phyloP scores from a whole-genome alignment of 768 basidiomycete genomes.

The Tylopilus vinaceipallidus region DNA sequence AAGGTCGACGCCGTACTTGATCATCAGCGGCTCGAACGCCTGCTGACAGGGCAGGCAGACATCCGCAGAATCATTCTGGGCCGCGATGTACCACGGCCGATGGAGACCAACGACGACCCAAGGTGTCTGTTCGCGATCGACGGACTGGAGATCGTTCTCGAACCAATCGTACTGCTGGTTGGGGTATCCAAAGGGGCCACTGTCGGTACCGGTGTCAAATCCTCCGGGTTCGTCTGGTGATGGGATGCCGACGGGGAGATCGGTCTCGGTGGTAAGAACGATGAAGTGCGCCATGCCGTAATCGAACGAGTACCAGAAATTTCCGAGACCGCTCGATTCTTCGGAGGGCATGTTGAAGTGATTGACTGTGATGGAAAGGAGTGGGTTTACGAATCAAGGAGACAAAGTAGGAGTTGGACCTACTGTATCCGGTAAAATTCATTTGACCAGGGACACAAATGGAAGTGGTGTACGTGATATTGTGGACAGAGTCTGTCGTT shows the following conservation, averaged over 20 bases:
- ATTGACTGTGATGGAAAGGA: conserved; percentile 15
- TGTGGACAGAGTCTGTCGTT: conserved; percentile 20
- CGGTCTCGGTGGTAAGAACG: conserved; percentile 24
- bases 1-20: conserved; percentile 30
- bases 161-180: conserved; percentile 30
- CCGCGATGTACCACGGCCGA: conserved; percentile 25
- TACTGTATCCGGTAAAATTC: conserved; percentile 31
- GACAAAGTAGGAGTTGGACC: neutral
- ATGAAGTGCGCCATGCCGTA: conserved; percentile 30
- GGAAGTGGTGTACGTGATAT: conserved; percentile 27
- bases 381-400: neutral
- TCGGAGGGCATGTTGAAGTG: conserved; percentile 29
- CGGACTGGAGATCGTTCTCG: conserved; percentile 23
- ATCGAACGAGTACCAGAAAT: conserved; percentile 34
- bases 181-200: conserved; percentile 27
- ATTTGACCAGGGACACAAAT: conserved; percentile 26
- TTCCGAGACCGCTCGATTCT: conserved; percentile 25
- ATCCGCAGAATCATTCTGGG: conserved; percentile 2
- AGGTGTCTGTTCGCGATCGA: conserved; percentile 25
- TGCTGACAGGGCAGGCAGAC: conserved; percentile 21
- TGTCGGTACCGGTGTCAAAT: conserved; percentile 19
- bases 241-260: conserved; percentile 24
- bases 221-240: conserved; percentile 25
- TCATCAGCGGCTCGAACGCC: conserved; percentile 30
- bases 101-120: conserved; percentile 30